phyloP scores from a whole-genome alignment of 1,139 yeast species.

The Nakaseomyces glabratus region DNA sequence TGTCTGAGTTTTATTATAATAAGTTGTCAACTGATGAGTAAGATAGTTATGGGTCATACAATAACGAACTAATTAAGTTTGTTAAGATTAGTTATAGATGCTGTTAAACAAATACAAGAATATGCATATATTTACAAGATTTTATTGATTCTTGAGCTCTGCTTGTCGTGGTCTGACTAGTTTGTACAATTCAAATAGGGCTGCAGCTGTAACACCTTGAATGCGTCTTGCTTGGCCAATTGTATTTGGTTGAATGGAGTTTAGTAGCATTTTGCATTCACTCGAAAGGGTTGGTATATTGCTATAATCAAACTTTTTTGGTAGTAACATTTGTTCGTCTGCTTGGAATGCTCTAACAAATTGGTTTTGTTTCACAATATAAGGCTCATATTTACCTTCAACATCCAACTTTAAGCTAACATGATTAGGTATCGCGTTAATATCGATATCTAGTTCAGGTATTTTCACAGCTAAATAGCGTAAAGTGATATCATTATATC shows the following conservation, averaged over 20 bases:
- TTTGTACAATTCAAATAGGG: conserved; percentile 56
- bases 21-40: too few species aligned
- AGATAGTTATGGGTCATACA: too few species aligned
- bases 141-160: too few species aligned
- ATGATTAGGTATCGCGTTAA: conserved; percentile 39
- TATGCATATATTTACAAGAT: too few species aligned
- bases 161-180: conserved; percentile 23
- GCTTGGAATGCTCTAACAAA: conserved; percentile 71
- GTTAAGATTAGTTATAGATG: too few species aligned
- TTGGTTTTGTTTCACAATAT: conserved; percentile 61
- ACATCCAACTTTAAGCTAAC: conserved; percentile 57
- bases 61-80: too few species aligned
- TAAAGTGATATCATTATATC: conserved; percentile 36
- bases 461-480: conserved; percentile 29
- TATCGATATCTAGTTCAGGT: conserved; percentile 29
- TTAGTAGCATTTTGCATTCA: conserved; percentile 65
- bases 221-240: conserved; percentile 92
- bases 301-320: conserved; percentile 54
- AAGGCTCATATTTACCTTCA: conserved; percentile 78
- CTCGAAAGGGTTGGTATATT: conserved; percentile 47
- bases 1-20: too few species aligned
- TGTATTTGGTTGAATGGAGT: conserved; percentile 73
- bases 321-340: conserved; percentile 67
- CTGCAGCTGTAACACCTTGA: conserved; percentile 90
- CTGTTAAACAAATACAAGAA: too few species aligned